Conservation (phyloP, 164 flowering plant species). For the Platanus orientalis region DNA sequence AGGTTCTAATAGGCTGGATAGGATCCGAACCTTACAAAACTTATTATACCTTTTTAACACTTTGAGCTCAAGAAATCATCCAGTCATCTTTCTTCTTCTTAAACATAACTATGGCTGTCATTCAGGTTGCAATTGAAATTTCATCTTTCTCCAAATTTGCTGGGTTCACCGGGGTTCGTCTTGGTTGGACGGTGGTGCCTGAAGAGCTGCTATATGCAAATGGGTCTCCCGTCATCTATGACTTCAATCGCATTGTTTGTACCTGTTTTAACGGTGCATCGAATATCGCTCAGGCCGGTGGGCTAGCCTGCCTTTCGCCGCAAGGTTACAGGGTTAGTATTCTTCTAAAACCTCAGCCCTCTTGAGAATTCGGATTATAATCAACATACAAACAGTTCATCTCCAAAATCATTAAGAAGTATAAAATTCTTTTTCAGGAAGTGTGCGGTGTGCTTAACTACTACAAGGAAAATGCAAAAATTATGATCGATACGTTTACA, state of each 20-base stretch:
- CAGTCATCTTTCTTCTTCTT: background rate
- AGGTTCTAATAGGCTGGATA: too few species aligned
- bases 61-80: too few species aligned
- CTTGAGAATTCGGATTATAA: too few species aligned
- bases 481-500: conserved; percentile 47
- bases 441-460: conserved; percentile 32
- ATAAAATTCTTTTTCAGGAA: conserved; percentile 51
- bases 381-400: too few species aligned
- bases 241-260: conserved; percentile 53
- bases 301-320: conserved; percentile 62
- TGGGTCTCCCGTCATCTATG: conserved; percentile 59
- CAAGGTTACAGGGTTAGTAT: conserved; percentile 49
- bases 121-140: conserved; percentile 68
- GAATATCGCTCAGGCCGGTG: conserved; percentile 68
- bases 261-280: conserved; percentile 81
- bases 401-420: too few species aligned
- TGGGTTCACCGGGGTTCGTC: conserved; percentile 77
- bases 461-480: conserved; percentile 72
- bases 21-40: too few species aligned
- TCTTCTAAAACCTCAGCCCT: background rate
- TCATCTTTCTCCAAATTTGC: conserved; percentile 75
- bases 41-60: too few species aligned
- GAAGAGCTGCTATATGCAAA: conserved; percentile 51
- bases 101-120: background rate
- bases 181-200: conserved; percentile 80